Base-by-base conservation (phyloP, 257 asterid genomes). In the Avicennia marina region DNA sequence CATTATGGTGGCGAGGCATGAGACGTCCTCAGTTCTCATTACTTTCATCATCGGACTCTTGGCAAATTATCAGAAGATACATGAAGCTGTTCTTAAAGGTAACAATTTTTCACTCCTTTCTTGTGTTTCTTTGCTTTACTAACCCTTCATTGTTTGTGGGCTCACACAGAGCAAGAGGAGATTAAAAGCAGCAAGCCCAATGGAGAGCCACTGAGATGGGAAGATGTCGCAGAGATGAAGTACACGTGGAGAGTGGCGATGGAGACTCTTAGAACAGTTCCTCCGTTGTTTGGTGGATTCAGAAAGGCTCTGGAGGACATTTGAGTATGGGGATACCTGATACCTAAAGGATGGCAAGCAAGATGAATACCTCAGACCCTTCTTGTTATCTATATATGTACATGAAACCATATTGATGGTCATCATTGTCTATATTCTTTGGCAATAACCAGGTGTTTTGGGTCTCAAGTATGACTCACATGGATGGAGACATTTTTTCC, bases 301-400 rank as follows among this genome's bases (percentile, higher is more conserved):
- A 59, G 90, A 18, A 78, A 73, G 73, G 43, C 89, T 0, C 46
- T 68, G 49, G 76, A 68, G 53, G 94, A 87, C 57, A 71, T 84
- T n/a, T 1, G 79, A 87, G 69, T 84, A 62, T 39, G 73, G 75
- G 90, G 87, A 40, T 75, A 81, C 76, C 29, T 63, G 47, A 79
- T 84, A 39, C 96, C 96, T 0, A 79, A 78, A 66, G 96, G 94
- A 70, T 87, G 96, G 94, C 89, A 81, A 44, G 51, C 13, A 17
- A 15, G 51, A 44, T 3, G 4, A 40, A 40, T 2, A 12, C 46
- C n/a, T n/a, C n/a, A n/a, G 7, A 44, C 25, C 1, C 51, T 44
- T n/a, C 3, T 44, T 17, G 2, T 44, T 44, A 6, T 29, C 33
- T 29, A 29, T 2, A 29, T 2, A 3, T 29, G 33, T 7, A 29